These are phyloP conservation scores for Pleoardoris graminearum DNA, from an alignment of 2,329 filamentous ascomycete genomes.

Conservation along the genomic window DNA sequence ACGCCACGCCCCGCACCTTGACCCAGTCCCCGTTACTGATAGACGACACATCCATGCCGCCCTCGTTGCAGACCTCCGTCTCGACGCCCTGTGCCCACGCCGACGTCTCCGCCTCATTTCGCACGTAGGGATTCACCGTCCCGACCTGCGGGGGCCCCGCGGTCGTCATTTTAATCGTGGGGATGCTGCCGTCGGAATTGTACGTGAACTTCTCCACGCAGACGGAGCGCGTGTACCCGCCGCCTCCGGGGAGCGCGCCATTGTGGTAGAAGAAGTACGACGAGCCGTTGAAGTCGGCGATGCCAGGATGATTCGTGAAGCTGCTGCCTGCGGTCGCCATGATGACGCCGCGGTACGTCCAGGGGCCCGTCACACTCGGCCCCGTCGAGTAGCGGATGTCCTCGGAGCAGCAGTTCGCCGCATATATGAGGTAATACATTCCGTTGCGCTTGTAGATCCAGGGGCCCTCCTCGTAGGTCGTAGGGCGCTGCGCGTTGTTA, in stretches of 20 bases:
- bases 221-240: constrained; percentile 22
- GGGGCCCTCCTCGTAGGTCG: constrained; percentile 19
- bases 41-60: constrained; percentile 17
- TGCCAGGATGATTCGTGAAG: constrained; percentile 22
- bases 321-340: constrained; percentile 19
- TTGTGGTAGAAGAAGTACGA: constrained; percentile 27
- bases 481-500: constrained; percentile 9
- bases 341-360: constrained; percentile 21
- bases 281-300: constrained; percentile 18
- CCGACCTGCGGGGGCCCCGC: constrained; percentile 18
- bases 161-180: constrained; percentile 19
- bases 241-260: constrained; percentile 19
- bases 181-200: constrained; percentile 22
- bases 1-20: constrained; percentile 21
- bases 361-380: constrained; percentile 19
- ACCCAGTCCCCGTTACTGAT: constrained; percentile 22
- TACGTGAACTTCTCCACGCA: constrained; percentile 19
- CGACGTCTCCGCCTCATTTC: constrained; percentile 20
- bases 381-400: constrained; percentile 24
- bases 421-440: constrained; percentile 22
- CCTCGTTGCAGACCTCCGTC: constrained; percentile 19
- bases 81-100: constrained; percentile 17
- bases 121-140: constrained; percentile 17
- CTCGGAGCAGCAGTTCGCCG: constrained; percentile 22
- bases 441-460: constrained; percentile 21